A percentile compares a stretch with the other conserved stretches of the same genome.
Conservation (phyloP, 2,329 filamentous ascomycete genomes). For the Fusarium marasasianum region DNA sequence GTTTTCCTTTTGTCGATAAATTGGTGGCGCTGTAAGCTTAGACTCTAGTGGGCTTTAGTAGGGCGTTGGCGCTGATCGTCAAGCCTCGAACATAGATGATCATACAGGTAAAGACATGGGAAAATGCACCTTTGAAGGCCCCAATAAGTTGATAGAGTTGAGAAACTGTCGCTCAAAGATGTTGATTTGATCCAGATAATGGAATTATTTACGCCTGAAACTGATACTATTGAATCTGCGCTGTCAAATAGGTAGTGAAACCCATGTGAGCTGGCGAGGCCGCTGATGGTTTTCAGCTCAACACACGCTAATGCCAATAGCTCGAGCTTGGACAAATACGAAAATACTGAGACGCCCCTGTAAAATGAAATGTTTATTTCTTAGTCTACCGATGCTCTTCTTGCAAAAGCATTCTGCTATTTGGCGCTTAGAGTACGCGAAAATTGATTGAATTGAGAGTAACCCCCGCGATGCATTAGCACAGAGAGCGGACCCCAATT, state of each 20-base stretch:
- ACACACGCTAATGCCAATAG: background rate
- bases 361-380: background rate
- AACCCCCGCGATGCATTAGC: background rate
- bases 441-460: background rate
- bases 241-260: too few species aligned
- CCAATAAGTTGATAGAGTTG: background rate
- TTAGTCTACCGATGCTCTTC: too few species aligned
- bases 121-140: background rate
- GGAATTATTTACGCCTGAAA: accelerated
- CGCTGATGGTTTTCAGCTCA: background rate
- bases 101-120: background rate
- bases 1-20: background rate
- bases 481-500: background rate
- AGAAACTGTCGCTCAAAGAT: too few species aligned
- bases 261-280: background rate
- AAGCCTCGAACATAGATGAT: background rate
- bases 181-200: background rate
- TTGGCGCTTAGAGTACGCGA: too few species aligned
- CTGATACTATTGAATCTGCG: background rate
- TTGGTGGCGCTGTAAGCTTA: background rate
- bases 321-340: background rate
- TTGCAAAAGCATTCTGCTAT: too few species aligned
- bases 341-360: background rate
- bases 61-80: background rate
- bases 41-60: background rate